Evolutionary conservation across 805 yeast species (phyloP).

Genomic region (Saccharomyces mikatae): DNA sequence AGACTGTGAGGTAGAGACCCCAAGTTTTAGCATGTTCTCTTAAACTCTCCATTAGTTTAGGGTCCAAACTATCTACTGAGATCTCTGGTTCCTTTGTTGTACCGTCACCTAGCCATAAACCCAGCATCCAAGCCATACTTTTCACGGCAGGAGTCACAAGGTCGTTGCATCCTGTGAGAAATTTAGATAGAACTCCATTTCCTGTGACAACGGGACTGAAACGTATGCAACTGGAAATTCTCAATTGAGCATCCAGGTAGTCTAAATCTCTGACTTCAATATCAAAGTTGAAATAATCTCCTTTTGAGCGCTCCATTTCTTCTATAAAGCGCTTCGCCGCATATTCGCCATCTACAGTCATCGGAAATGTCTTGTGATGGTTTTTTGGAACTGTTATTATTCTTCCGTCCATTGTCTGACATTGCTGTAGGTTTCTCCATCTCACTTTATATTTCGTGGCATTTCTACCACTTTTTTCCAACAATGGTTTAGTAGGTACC

Average conservation of each 20-base stretch:
- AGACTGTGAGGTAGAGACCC: slow-evolving; percentile 20
- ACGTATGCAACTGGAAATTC: slow-evolving; percentile 29
- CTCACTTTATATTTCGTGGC: slow-evolving; percentile 12
- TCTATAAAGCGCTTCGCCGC: slow-evolving; percentile 25
- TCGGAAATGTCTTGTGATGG: slow-evolving; percentile 19
- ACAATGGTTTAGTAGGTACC: slow-evolving; percentile 12
- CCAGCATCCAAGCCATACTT: slow-evolving; percentile 34
- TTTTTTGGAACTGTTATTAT: slow-evolving; percentile 17
- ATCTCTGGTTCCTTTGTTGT: slow-evolving; percentile 23
- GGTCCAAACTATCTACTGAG: slow-evolving; percentile 27
- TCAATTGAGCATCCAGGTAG: slow-evolving; percentile 24
- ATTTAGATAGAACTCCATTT: slow-evolving; percentile 26
- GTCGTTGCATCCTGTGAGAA: slow-evolving; percentile 23
- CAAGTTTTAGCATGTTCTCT: slow-evolving; percentile 19
- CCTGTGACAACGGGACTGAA: slow-evolving; percentile 33
- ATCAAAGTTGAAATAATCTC: slow-evolving; percentile 32
- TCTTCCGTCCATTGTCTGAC: slow-evolving; percentile 16
- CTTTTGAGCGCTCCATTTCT: slow-evolving; percentile 17
- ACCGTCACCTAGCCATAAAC: slow-evolving; percentile 37
- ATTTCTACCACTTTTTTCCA: slow-evolving; percentile 17
- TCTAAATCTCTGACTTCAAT: slow-evolving; percentile 35
- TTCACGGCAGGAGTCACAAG: slow-evolving; percentile 19
- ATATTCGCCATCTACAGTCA: slow-evolving; percentile 17
- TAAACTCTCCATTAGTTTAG: slow-evolving; percentile 20
- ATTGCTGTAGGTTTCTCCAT: slow-evolving; percentile 16